Percentiles rank a stretch among this genome's conserved stretches.
Conservation (phyloP, 352 stramenopile genomes). For the Pythium aquatile region DNA sequence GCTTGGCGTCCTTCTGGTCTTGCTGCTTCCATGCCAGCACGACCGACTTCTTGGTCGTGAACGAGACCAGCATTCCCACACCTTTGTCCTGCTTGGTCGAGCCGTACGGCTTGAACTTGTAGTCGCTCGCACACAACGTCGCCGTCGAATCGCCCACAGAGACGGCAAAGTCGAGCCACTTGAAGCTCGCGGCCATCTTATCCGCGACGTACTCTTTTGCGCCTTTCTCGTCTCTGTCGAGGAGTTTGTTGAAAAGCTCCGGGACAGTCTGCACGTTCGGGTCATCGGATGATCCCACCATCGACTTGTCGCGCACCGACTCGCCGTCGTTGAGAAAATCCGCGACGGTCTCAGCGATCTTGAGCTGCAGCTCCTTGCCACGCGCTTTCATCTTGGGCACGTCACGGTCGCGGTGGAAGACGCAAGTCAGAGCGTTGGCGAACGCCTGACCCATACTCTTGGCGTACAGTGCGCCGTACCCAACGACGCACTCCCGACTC, state of each 20-base stretch:
- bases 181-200: neutral
- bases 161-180: constrained; percentile 8
- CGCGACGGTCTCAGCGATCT: neutral
- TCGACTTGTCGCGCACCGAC: constrained; percentile 1
- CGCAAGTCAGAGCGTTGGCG: neutral
- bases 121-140: neutral
- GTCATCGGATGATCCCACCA: neutral
- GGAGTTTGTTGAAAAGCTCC: neutral
- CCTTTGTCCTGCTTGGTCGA: neutral
- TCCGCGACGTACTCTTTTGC: neutral
- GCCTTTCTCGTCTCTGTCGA: neutral
- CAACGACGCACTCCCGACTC: neutral
- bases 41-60: neutral
- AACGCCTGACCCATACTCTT: neutral
- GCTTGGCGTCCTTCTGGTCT: neutral
- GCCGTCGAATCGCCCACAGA: neutral
- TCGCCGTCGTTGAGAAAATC: constrained; percentile 6
- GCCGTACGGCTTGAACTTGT: neutral
- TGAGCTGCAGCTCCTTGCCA: neutral
- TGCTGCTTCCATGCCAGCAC: neutral
- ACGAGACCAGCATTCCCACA: neutral
- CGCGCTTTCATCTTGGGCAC: neutral
- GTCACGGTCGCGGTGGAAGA: neutral
- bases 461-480: neutral
- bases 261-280: neutral